These are phyloP conservation scores for Corchorus olitorius DNA, from an alignment of 345 rosid genomes.

Conservation along the genomic window DNA sequence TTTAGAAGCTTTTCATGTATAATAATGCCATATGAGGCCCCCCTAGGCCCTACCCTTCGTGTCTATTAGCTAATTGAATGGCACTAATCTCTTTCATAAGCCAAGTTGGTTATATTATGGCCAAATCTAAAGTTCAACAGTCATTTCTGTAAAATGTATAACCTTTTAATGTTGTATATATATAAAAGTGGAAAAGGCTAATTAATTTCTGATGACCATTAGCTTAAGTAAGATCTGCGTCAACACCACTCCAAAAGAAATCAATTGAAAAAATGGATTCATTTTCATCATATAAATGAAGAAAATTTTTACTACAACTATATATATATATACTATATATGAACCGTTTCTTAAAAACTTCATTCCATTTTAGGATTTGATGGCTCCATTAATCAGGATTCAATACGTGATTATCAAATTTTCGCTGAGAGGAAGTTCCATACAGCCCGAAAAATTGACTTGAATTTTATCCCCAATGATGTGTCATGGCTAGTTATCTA, in stretches of 20 bases:
- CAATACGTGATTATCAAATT: too few relatives aligned
- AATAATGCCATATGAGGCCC: background rate
- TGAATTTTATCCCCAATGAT: too few relatives aligned
- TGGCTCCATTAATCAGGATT: too few relatives aligned
- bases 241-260: background rate
- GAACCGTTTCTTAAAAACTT: too few relatives aligned
- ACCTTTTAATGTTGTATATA: background rate
- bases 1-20: background rate
- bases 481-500: too few relatives aligned
- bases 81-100: background rate
- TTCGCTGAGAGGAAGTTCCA: too few relatives aligned
- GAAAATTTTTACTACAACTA: too few relatives aligned
- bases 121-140: background rate
- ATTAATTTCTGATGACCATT: background rate
- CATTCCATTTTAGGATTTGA: too few relatives aligned
- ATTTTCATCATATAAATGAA: too few relatives aligned
- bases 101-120: background rate
- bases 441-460: too few relatives aligned
- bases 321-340: too few relatives aligned
- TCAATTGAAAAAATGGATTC: background rate
- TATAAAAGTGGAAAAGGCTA: background rate
- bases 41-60: background rate
- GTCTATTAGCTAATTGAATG: background rate
- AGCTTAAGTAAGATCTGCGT: conserved; percentile 13
- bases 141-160: background rate